phyloP scores from a whole-genome alignment of 2,329 filamentous ascomycete genomes.

The Pestalotiopsis fici region DNA sequence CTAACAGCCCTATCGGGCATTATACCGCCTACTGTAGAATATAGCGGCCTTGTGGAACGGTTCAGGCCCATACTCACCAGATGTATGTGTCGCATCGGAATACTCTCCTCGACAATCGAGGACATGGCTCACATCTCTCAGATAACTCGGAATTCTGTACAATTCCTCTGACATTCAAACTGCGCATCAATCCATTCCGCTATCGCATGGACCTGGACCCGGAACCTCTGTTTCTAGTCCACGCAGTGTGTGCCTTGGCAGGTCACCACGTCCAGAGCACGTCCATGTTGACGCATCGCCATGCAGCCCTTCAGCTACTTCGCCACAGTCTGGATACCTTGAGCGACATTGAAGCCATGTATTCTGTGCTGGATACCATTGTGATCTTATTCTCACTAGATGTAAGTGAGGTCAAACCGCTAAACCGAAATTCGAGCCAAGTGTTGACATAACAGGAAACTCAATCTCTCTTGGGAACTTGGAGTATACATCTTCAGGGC shows the following conservation, averaged over 20 bases:
- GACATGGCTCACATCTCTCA: neutral
- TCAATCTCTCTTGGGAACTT: conserved; percentile 5
- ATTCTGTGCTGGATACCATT: neutral
- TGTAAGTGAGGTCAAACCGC: neutral
- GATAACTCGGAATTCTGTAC: conserved; percentile 9
- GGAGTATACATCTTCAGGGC: conserved; percentile 5
- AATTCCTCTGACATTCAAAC: conserved; percentile 6
- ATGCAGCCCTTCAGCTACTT: neutral
- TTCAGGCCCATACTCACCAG: neutral
- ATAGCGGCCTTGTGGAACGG: neutral
- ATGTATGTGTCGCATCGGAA: neutral
- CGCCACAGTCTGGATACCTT: neutral
- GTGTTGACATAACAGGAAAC: neutral
- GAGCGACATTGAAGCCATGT: neutral
- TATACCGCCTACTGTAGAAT: neutral
- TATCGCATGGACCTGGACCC: neutral
- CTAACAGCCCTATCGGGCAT: neutral
- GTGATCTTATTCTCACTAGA: neutral
- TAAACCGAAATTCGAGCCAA: neutral
- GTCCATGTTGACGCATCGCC: neutral
- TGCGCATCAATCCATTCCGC: conserved; percentile 2
- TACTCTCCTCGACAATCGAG: neutral
- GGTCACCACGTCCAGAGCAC: conserved; percentile 6
- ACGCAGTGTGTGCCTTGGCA: conserved; percentile 8
- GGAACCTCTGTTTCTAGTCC: neutral